Base-by-base conservation (phyloP, 2,329 filamentous ascomycete species). In the Diplodia mutila region DNA sequence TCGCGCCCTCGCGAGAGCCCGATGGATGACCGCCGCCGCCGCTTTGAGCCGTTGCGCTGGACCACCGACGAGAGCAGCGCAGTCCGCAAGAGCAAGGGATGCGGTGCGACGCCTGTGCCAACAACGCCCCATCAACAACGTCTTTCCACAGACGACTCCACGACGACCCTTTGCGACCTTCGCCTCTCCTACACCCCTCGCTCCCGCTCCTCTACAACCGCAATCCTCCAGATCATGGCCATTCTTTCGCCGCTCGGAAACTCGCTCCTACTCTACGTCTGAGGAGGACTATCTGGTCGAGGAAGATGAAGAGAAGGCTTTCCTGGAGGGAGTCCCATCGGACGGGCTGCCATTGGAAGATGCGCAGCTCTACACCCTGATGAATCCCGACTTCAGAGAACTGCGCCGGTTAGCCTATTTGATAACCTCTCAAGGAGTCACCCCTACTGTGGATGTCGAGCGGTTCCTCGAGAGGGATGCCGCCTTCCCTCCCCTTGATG, bases 1-100 rank as follows among this genome's bases (percentile, higher is more conserved):
- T 34, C 72, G 77, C 68, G 74, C 72, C 68, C 76, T 75, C 68
- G 72, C 70, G 71, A 72, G 71, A 63, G 69, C 72, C 65, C 52
- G 54, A 52, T 61, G 55, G 29, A 53, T 65, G 61, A 65, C 29
- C 61, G 27, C 42, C 57, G 57, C 37, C 9, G 21, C 2, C 18
- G 11, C 9, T 27, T 29, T 11, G 49, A 48, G 16, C 18, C 59
- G 2, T 27, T 12, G 37, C 42, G 8, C 39, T 25, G 25, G 39
- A 7, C 25, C 11, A 7, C n/a, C 39, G 34, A 49, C 23, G n/a
- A 49, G 25, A n/a, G 14, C 61, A 14, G 27, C 9, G 42, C 16
- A 18, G 5, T 9, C 6, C 8, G 14, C 6, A 5, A n/a, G n/a
- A 4, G 11, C 23, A 51, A 6, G 39, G 7, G 14, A 42, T 18